These are phyloP conservation scores for Parietaria judaica DNA, from an alignment of 306 rosid species.

Conservation along the genomic window DNA sequence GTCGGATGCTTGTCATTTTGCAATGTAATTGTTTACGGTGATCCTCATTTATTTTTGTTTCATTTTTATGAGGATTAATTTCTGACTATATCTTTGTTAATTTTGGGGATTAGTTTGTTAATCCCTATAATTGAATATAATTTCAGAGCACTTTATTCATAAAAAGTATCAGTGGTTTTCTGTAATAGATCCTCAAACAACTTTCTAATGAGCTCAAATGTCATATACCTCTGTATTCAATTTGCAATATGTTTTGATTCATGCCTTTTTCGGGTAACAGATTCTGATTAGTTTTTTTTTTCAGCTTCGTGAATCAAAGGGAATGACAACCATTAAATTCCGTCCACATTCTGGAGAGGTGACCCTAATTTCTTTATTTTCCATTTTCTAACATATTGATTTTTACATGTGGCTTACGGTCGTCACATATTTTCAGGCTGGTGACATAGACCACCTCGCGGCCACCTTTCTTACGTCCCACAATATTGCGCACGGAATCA, in stretches of 20 bases:
- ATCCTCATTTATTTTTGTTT: background rate
- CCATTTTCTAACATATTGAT: constrained; percentile 1
- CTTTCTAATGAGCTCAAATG: background rate
- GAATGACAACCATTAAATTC: constrained; percentile 89
- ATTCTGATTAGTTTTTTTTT: constrained; percentile 26
- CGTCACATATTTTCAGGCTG: constrained; percentile 51
- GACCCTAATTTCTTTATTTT: constrained; percentile 16
- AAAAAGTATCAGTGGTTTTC: background rate
- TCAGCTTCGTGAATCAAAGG: constrained; percentile 97
- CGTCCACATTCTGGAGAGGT: constrained; percentile 99
- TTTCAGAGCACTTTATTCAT: too few relatives aligned
- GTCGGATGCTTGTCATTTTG: constrained; percentile 12
- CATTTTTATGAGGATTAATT: too few relatives aligned
- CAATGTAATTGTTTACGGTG: background rate
- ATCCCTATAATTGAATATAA: too few relatives aligned
- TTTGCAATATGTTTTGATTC: too few relatives aligned
- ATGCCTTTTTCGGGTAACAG: background rate
- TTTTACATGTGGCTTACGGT: constrained; percentile 17
- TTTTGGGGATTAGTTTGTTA: too few relatives aligned
- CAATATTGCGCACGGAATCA: constrained; percentile 92
- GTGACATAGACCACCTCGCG: constrained; percentile 98
- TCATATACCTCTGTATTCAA: too few relatives aligned
- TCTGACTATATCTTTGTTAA: too few relatives aligned
- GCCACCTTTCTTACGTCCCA: constrained; percentile 81
- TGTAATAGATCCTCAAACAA: background rate